Percentiles rank a stretch among this genome's conserved stretches.
Evolutionary conservation across 305 asterid genomes (phyloP).

Genomic region (Fraxinus xanthoxyloides): DNA sequence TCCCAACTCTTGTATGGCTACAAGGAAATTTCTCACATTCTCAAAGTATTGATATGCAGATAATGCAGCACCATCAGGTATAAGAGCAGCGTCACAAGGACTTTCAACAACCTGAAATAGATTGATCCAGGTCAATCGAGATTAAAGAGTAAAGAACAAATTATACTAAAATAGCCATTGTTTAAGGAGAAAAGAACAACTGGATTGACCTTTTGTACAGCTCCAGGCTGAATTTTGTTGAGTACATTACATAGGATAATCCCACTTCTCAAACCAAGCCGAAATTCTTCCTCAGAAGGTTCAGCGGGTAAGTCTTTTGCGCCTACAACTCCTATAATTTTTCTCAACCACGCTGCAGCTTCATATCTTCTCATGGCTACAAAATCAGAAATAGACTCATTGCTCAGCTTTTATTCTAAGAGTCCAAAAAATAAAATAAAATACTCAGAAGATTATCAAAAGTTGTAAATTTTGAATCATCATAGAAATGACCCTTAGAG

Average conservation of each 20-base stretch:
- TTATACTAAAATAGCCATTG: neutral
- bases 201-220: constrained; percentile 69
- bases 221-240: constrained; percentile 86
- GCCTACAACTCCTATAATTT: constrained; percentile 81
- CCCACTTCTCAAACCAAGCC: constrained; percentile 90
- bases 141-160: neutral
- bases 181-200: neutral
- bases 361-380: constrained; percentile 84
- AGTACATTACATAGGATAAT: constrained; percentile 85
- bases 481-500: neutral
- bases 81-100: constrained; percentile 60
- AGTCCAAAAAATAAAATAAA: neutral
- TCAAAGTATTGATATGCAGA: constrained; percentile 94
- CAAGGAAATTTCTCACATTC: constrained; percentile 89
- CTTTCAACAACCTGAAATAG: constrained; percentile 78
- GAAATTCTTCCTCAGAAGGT: constrained; percentile 95
- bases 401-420: neutral
- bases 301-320: constrained; percentile 93
- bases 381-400: constrained; percentile 13
- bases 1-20: constrained; percentile 84
- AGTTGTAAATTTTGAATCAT: neutral
- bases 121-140: constrained; percentile 7
- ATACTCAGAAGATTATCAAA: neutral
- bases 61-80: constrained; percentile 91
- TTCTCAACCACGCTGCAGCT: constrained; percentile 87